A percentile compares a stretch with the other conserved stretches of the same genome.
Conservation (phyloP, 2,329 filamentous ascomycete genomes). For the Samsoniella hepiali region DNA sequence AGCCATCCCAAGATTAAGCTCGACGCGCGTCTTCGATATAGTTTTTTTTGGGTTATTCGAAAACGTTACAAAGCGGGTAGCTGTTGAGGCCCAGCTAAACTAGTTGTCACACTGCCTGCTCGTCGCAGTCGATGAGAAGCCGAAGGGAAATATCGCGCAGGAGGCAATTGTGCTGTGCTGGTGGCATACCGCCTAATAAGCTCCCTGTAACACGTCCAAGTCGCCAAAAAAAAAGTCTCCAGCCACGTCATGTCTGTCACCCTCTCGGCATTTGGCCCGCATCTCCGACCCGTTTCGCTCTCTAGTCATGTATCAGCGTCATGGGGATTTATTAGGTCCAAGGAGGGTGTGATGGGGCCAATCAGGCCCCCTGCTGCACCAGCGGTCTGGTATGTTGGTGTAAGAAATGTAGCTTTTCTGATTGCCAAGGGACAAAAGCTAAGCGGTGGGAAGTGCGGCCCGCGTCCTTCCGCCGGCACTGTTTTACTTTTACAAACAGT, state of each 20-base stretch:
- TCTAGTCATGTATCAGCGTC: background rate
- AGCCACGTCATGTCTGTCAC: constrained; percentile 8
- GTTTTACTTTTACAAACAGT: constrained; percentile 5
- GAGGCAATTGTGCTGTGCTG: background rate
- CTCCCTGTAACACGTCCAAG: background rate
- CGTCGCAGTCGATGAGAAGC: background rate
- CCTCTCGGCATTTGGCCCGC: constrained; percentile 10
- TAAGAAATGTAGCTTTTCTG: background rate
- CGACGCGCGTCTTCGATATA: background rate
- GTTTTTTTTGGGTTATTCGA: background rate
- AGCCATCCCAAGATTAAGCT: background rate
- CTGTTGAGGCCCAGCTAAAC: no score
- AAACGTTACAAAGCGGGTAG: background rate
- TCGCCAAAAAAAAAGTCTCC: background rate
- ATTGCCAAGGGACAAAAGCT: background rate
- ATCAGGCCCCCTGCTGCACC: background rate
- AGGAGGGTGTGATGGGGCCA: background rate
- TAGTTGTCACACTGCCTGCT: no score
- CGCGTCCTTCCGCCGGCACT: background rate
- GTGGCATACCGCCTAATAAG: background rate
- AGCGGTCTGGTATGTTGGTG: constrained; percentile 3
- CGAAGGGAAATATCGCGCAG: background rate
- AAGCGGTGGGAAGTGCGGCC: constrained; percentile 11
- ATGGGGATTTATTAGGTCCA: background rate
- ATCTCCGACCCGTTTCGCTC: background rate